Evolutionary conservation across 768 basidiomycete species (phyloP), one percentile per base, ranked within the genome.

Genomic region (Heimioporus sp.): DNA sequence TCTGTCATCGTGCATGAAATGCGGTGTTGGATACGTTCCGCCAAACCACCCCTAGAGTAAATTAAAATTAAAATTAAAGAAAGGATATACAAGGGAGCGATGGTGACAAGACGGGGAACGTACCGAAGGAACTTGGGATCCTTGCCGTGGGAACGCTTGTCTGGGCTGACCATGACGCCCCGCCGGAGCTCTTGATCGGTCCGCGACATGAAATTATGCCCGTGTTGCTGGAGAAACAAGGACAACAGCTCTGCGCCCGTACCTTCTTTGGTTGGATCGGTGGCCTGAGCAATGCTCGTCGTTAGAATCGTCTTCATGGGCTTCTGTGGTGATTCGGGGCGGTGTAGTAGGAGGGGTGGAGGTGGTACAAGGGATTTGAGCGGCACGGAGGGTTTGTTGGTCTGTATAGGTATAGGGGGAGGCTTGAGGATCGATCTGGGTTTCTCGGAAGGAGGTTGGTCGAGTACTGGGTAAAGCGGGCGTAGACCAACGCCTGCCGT

Each of bases 31-130:
- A 80, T 75, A 8, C 74, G 76, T 31, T 78, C 77, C 0, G 83
- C 83, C 4, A 85, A 58, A 1, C 84, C 83, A 35, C 78, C 78
- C n/a, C 84, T 86, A n/a, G n/a, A n/a, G n/a, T n/a, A n/a, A n/a
- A n/a, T n/a, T n/a, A n/a, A n/a, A n/a, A n/a, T n/a, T n/a, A n/a
- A n/a, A n/a, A n/a, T n/a, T n/a, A n/a, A n/a, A n/a, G n/a, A n/a
- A n/a, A n/a, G n/a, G n/a, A n/a, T n/a, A n/a, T n/a, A n/a, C n/a
- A n/a, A n/a, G n/a, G n/a, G n/a, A n/a, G n/a, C n/a, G n/a, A n/a
- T n/a, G n/a, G n/a, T n/a, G 15, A 7, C 12, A 11, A 35, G 10
- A 7, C 8, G 31, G 24, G 31, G 24, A 44, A 70, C 75, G 39
- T 53, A 83, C 83, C 80, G 73, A 38, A 76, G 45, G 39, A 78